Percentiles rank a stretch among this genome's conserved stretches.
Evolutionary conservation across 129 eudicot genomes (phyloP).

Genomic region (Heracleum sosnowskyi): DNA sequence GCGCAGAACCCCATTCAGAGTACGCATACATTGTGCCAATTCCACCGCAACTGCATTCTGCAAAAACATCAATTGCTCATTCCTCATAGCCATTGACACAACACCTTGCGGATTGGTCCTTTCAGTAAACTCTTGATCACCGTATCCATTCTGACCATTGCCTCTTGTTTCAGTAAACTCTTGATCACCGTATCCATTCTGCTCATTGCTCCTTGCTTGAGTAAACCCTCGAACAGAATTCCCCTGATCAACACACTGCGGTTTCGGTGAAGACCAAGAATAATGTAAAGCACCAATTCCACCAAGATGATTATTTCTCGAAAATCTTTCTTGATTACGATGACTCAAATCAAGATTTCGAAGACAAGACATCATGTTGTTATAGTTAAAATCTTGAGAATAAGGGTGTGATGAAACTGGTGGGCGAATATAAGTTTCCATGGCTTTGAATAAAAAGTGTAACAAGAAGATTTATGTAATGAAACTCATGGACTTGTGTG

Average conservation of each 20-base stretch:
- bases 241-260: background rate
- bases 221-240: background rate
- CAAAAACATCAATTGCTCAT: background rate
- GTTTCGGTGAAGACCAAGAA: background rate
- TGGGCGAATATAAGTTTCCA: background rate
- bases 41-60: background rate
- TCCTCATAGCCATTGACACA: slow-evolving; percentile 4
- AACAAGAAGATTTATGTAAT: background rate
- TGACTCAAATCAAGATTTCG: background rate
- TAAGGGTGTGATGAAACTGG: background rate
- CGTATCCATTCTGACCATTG: background rate
- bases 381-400: background rate
- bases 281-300: background rate
- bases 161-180: background rate
- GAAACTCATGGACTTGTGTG: background rate
- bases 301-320: background rate
- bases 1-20: background rate
- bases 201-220: background rate
- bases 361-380: background rate
- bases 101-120: background rate
- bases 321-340: background rate
- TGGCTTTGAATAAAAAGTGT: background rate
- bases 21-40: background rate
- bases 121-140: background rate
- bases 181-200: background rate